Evolutionary conservation across 345 rosid genomes (phyloP).

Genomic region (Eucalyptus grandis): DNA sequence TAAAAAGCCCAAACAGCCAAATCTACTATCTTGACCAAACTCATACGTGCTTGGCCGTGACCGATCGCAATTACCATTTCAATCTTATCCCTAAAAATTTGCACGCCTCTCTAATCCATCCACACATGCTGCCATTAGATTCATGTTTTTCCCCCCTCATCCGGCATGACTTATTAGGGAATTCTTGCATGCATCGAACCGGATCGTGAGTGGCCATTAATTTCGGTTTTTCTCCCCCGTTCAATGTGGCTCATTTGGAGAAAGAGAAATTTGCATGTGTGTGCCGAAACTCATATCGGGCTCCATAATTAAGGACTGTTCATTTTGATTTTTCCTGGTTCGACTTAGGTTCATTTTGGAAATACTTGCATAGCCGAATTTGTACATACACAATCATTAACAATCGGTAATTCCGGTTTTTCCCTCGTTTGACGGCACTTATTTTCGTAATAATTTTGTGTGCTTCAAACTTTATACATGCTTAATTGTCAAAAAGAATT

Average conservation of each 20-base stretch:
- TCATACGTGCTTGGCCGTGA: too few species aligned
- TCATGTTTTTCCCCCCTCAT: accelerated
- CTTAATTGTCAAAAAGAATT: background rate
- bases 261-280: background rate
- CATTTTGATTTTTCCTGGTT: background rate
- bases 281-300: background rate
- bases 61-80: background rate
- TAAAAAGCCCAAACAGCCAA: background rate
- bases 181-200: background rate
- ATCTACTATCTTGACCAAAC: background rate
- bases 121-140: background rate
- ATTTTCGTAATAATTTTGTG: background rate
- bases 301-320: background rate
- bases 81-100: too few species aligned
- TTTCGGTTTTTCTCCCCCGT: background rate
- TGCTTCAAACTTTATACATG: background rate
- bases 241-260: background rate
- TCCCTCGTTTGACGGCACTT: background rate
- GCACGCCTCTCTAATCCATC: background rate
- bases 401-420: background rate
- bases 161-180: background rate
- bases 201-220: background rate
- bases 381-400: background rate
- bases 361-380: background rate
- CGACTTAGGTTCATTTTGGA: background rate